Evolutionary conservation across 139 green algal species (phyloP).

Genomic region (Tetradesmus lagerheimii): DNA sequence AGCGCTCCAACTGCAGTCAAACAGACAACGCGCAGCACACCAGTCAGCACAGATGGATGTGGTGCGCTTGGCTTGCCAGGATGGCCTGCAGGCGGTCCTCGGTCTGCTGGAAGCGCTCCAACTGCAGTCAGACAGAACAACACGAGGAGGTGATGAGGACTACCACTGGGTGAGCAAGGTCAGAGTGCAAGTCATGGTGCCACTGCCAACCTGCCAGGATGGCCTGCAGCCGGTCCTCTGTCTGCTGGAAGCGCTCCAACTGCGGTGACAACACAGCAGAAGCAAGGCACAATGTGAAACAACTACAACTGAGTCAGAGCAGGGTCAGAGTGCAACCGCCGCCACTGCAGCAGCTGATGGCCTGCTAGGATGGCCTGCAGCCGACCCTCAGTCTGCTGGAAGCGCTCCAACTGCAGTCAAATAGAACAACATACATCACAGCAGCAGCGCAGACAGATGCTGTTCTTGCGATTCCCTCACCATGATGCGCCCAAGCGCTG

Average conservation of each 20-base stretch:
- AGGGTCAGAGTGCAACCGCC: neutral
- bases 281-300: neutral
- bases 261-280: neutral
- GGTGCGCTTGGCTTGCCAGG: neutral
- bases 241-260: slow-evolving; percentile 59
- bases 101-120: slow-evolving; percentile 47
- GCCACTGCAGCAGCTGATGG: too few relatives aligned
- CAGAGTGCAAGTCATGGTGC: too few relatives aligned
- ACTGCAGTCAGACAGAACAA: too few relatives aligned
- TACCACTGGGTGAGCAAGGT: too few relatives aligned
- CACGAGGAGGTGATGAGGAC: too few relatives aligned
- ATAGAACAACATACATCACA: too few relatives aligned
- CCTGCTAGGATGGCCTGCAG: slow-evolving; percentile 35
- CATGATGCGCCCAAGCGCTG: slow-evolving; percentile 51
- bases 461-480: too few relatives aligned
- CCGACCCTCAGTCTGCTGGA: slow-evolving; percentile 45
- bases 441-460: too few relatives aligned
- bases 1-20: slow-evolving; percentile 55
- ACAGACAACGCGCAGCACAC: too few relatives aligned
- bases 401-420: too few relatives aligned
- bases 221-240: slow-evolving; percentile 53
- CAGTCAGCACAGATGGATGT: too few relatives aligned
- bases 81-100: slow-evolving; percentile 45
- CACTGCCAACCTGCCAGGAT: slow-evolving; percentile 36
- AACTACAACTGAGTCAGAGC: too few relatives aligned